Evolutionary conservation across 345 rosid genomes (phyloP), one percentile per base, ranked within the genome.

Genomic region (Eucalyptus shirleyi): DNA sequence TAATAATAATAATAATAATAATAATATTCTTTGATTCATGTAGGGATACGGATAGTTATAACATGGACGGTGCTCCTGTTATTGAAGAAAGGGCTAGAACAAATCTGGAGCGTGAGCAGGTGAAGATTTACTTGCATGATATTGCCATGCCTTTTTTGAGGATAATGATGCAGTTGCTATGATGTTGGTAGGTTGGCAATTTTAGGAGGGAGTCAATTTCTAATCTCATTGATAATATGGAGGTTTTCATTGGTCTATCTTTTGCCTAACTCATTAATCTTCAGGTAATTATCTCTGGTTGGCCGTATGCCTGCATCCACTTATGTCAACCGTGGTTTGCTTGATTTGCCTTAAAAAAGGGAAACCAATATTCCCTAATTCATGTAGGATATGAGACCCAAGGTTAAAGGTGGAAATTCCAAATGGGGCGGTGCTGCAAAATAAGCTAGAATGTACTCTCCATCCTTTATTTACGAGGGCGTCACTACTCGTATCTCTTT

Each of bases 211-310:
- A 98, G 67, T 97, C 97, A 95, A 96, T 92, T 91, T 98, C 99
- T 24, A 98, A 98, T 88, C 93, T 97, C 87, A 93, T 97, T 26
- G 98, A 98, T 83, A 94, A 94, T 92, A 96, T 98, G 55, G 95
- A 95, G 95, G 99, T 98, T 87, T 88, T 97, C 72, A 97, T 98
- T 90, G 98, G 97, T 93, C 98, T 97, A 83, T 98, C 94, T 93
- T 97, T 98, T 92, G 98, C 89, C 96, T 47, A 90, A 91, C n/a
- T 60, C n/a, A 77, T 95, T 87, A 92, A 90, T 89, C 97, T 98
- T 93, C 95, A 95, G 99, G 99, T 98, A 62, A 30, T 30, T 30
- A 60, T 0, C 26, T 56, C 3, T 51, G 21, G 56, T 21, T 21
- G 59, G 59, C 2, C 24, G 11, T 53, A 53, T 53, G 8, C 59